Evolutionary conservation across 208 protist species (phyloP).

Genomic region (Acanthamoeba sp.): DNA sequence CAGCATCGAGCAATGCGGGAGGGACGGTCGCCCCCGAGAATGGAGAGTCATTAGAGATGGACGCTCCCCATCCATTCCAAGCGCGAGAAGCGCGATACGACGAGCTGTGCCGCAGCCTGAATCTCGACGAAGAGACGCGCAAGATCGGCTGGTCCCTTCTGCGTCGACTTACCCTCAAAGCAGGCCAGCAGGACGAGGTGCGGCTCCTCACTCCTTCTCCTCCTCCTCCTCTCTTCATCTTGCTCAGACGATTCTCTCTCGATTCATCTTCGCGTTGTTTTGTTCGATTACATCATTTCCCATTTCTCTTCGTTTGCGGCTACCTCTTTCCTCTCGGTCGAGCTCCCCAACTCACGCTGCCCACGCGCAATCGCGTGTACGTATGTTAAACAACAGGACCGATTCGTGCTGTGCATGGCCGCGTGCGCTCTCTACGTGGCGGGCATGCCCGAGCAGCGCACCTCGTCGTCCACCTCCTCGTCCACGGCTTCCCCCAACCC

Average conservation of each 20-base stretch:
- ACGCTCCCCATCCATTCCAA: neutral
- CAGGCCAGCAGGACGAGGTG: neutral
- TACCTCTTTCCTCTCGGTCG: neutral
- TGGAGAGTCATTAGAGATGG: neutral
- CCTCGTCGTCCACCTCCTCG: neutral
- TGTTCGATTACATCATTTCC: no score
- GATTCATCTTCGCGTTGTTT: no score
- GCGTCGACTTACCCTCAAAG: neutral
- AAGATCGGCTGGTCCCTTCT: neutral
- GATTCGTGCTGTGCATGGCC: slow-evolving; percentile 45
- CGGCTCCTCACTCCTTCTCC: neutral
- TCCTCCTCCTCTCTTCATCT: slow-evolving; percentile 21
- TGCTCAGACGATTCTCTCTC: no score
- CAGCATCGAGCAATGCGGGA: no score
- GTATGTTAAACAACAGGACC: neutral
- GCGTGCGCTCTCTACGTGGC: slow-evolving; percentile 63
- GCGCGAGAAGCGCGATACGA: slow-evolving; percentile 1
- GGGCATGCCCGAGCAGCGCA: slow-evolving; percentile 30
- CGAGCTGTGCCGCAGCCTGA: slow-evolving; percentile 22
- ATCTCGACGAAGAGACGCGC: slow-evolving; percentile 34
- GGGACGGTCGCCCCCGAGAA: neutral
- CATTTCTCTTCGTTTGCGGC: neutral
- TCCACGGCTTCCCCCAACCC: neutral
- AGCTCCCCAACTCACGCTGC: no score
- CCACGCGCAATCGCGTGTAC: neutral